A percentile compares a stretch with the other conserved stretches of the same genome.
Conservation (phyloP, 257 asterid genomes). For the Hygrophila difformis region DNA sequence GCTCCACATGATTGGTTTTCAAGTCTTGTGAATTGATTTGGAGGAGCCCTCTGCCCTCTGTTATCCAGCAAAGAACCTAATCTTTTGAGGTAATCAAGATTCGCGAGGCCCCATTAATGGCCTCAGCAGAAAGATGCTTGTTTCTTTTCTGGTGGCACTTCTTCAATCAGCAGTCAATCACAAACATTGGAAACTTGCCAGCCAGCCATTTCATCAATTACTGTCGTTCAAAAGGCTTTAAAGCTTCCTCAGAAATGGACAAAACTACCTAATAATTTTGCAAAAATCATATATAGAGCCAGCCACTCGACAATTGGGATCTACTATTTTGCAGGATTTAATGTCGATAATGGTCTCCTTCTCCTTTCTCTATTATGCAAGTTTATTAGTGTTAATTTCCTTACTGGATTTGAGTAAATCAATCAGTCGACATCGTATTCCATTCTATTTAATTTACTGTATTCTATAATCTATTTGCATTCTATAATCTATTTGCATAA, state of each 20-base stretch:
- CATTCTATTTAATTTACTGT: no score
- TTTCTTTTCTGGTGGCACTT: slow-evolving; percentile 13
- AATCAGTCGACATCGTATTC: no score
- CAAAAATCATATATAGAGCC: slow-evolving; percentile 9
- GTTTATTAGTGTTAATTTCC: no score
- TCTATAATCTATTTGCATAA: no score
- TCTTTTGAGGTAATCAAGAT: slow-evolving; percentile 15
- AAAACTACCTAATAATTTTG: slow-evolving; percentile 2
- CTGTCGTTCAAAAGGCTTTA: background rate
- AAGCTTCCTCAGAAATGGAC: slow-evolving; percentile 7
- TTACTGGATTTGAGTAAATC: no score
- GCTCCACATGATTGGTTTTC: slow-evolving; percentile 19
- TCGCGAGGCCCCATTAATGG: slow-evolving; percentile 23
- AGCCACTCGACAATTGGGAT: no score
- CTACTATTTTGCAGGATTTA: no score
- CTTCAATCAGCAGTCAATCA: slow-evolving; percentile 16
- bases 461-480: no score
- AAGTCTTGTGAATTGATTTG: slow-evolving; percentile 10
- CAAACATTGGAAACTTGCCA: slow-evolving; percentile 8
- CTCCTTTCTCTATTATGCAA: no score
- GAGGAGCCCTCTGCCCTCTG: background rate
- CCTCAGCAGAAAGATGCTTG: slow-evolving; percentile 15
- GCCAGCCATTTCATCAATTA: background rate
- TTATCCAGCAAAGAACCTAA: background rate
- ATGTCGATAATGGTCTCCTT: no score